Evolutionary conservation across 306 rosid species (phyloP), one percentile per base, ranked within the genome.

Genomic region (Arachis stenosperma): DNA sequence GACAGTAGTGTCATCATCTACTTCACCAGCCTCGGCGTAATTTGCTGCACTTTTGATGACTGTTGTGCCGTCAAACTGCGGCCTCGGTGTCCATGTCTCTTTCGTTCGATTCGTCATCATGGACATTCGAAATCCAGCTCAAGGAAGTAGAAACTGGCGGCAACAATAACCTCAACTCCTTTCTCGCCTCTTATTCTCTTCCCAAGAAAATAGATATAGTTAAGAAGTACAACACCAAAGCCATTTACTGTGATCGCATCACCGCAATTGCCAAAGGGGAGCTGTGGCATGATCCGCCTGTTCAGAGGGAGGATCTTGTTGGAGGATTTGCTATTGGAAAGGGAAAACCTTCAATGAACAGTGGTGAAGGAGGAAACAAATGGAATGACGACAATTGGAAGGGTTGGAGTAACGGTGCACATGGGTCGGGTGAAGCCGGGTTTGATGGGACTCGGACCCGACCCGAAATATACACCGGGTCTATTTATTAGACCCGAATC

Each of bases 91-190:
- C 11, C 98, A 92, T 80, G 87, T 92, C 82, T 92, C 96, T 42
- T 92, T 92, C 71, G 98, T 92, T 65, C 90, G 96, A 85, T 92
- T 96, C 56, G 98, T 92, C 9, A 92, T 95, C 9, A 92, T 92
- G 98, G 98, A 92, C 61, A 83, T 92, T 92, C 65, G 92, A 92
- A 71, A 84, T 92, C 83, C 95, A 92, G 84, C 82, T 92, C 74
- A 90, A 88, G 81, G 90, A 92, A 69, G 90, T 92, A 95, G 98
- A 90, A 73, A 82, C 92, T 14, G 96, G 98, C 2, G 97, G 98
- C 11, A 92, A 92, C 72, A 90, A 90, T 46, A 69, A 68, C 55
- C 95, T 90, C 79, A 92, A 92, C 70, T 76, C 86, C 3, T 92
- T 92, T 78, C 83, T 92, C 33, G 61, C 89, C 0, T 74, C 50